A percentile compares a stretch with the other conserved stretches of the same genome.
phyloP scores from a whole-genome alignment of 345 rosid genomes.

The Odontarrhena argentea region DNA sequence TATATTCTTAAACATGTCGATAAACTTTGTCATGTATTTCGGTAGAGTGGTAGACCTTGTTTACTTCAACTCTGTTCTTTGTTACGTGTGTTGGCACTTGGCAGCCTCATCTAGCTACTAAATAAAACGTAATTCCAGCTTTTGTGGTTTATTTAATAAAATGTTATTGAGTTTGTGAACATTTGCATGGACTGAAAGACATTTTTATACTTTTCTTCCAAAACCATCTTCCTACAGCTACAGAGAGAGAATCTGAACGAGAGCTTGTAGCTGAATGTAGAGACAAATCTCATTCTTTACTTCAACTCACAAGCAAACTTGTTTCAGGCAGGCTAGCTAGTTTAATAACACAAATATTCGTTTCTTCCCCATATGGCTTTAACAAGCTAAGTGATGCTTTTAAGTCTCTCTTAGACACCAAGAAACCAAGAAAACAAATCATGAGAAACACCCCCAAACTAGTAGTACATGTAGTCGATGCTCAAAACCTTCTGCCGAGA shows the following conservation, averaged over 20 bases:
- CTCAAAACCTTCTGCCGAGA: conserved; percentile 59
- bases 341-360: conserved; percentile 46
- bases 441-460: conserved; percentile 48
- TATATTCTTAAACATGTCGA: too few species aligned
- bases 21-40: too few species aligned
- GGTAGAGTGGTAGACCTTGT: too few species aligned
- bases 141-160: too few species aligned
- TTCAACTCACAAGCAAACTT: conserved; percentile 36
- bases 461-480: conserved; percentile 55
- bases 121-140: too few species aligned
- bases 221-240: conserved; percentile 20
- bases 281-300: conserved; percentile 58
- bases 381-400: conserved; percentile 25
- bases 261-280: conserved; percentile 24
- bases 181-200: conserved; percentile 12
- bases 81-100: too few species aligned
- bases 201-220: conserved; percentile 34
- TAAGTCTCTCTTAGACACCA: conserved; percentile 39
- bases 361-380: conserved; percentile 57
- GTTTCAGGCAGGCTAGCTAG: conserved; percentile 7
- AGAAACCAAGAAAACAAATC: conserved; percentile 39
- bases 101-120: too few species aligned
- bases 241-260: conserved; percentile 2
- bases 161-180: not conserved
- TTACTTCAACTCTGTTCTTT: too few species aligned